Evolutionary conservation across 2,329 filamentous ascomycete species (phyloP).

Genomic region (Phialemoniopsis sp.): DNA sequence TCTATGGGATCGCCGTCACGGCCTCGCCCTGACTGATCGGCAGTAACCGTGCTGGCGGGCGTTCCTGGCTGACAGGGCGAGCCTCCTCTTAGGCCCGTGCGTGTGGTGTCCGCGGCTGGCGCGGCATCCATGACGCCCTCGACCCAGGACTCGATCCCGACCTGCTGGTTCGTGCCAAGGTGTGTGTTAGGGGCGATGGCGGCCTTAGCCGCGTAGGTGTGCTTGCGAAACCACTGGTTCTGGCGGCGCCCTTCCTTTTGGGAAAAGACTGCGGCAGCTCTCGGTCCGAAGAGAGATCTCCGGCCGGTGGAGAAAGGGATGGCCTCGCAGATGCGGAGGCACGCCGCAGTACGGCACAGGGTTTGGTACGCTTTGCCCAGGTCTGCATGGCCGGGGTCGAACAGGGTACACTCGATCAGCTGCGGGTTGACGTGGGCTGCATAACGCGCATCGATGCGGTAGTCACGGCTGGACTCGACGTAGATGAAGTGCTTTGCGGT

Average conservation of each 20-base stretch:
- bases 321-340: constrained; percentile 18
- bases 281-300: constrained; percentile 15
- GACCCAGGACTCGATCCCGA: background rate
- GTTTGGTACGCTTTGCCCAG: constrained; percentile 9
- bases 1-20: too few species aligned
- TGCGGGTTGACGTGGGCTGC: constrained; percentile 19
- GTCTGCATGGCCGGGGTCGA: constrained; percentile 15
- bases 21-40: too few species aligned
- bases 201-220: background rate
- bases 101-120: too few species aligned
- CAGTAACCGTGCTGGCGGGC: too few species aligned
- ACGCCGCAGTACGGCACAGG: constrained; percentile 13
- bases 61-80: too few species aligned
- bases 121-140: background rate
- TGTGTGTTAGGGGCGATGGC: background rate
- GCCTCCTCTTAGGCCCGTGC: too few species aligned
- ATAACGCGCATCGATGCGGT: constrained; percentile 18
- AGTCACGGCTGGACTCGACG: constrained; percentile 13
- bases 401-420: constrained; percentile 19
- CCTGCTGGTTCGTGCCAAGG: background rate
- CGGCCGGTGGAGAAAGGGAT: constrained; percentile 4
- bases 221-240: constrained; percentile 7
- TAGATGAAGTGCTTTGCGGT: constrained; percentile 15
- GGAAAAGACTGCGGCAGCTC: constrained; percentile 8
- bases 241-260: constrained; percentile 3